Base-by-base conservation (phyloP, 78 protist species). In the Dictyostelium brefeldianum region DNA sequence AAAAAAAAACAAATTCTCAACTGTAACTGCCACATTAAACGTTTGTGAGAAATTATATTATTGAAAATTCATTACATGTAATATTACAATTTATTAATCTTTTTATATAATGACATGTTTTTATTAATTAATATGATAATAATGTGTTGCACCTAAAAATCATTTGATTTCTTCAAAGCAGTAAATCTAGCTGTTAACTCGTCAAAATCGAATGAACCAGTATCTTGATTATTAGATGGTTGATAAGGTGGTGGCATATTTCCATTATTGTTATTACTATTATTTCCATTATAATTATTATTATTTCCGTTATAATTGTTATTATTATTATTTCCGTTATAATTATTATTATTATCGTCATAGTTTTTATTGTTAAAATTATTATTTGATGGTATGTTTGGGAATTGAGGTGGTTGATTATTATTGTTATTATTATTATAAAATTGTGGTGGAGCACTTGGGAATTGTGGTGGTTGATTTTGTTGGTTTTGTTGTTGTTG, bases 131-230 rank as follows among this genome's bases (percentile, higher is more conserved):
- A n/a, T n/a, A n/a, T n/a, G n/a, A n/a, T n/a, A 54, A 17, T 54
- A 54, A 3, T 4, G 10, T 51, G 10, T 51, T 65, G 15, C 15
- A 36, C 11, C 50, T 48, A 75, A 29, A 31, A 75, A 25, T 31
- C 83, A 64, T 87, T 74, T 50, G 78, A 81, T 64, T 71, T 43
- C 65, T 77, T 87, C 3, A 87, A 57, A 41, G 92, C 92, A 12
- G 75, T 83, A 17, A 87, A 87, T 74, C 92, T 74, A 0, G 83
- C 78, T 5, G 92, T 87, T 29, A 87, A 22, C n/a, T 77, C 83
- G 50, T 87, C 92, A 77, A 62, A 87, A 36, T 87, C 92, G 5
- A 65, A 48, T 41, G 25, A 70, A 10, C 57, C 78, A 20, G 81
- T 75, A n/a, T 50, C 59, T 25, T 10, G 12, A 22, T 17, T 59